These are phyloP conservation scores for Plantago coronopus DNA, from an alignment of 305 asterid genomes.

Conservation along the genomic window DNA sequence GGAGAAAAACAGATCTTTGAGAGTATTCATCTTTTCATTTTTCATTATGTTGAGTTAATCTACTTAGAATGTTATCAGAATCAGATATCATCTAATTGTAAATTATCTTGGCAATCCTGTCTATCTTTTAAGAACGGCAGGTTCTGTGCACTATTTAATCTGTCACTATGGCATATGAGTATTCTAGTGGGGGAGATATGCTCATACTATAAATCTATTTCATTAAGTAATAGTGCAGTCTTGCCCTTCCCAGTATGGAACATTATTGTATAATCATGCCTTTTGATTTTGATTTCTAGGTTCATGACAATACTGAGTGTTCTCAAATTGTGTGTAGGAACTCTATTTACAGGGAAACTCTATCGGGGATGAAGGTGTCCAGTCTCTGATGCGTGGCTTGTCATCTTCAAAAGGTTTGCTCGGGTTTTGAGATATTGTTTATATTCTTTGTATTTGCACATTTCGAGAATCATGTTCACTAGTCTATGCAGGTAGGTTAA, in stretches of 20 bases:
- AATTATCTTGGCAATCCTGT: not conserved
- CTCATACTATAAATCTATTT: not conserved
- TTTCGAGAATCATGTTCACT: slow-evolving; percentile 20
- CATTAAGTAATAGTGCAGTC: not conserved
- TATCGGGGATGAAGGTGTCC: slow-evolving; percentile 91
- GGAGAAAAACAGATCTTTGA: slow-evolving; percentile 79
- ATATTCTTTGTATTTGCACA: slow-evolving; percentile 3
- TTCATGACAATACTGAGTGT: slow-evolving; percentile 19
- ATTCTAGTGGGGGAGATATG: no score
- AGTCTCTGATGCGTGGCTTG: slow-evolving; percentile 75
- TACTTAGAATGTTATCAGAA: not conserved
- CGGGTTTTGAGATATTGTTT: slow-evolving; percentile 12
- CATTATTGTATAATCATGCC: not conserved
- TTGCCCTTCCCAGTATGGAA: no score
- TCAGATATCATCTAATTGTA: not conserved
- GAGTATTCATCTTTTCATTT: slow-evolving; percentile 46
- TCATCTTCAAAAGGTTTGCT: slow-evolving; percentile 66
- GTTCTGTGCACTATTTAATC: not conserved
- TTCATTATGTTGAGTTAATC: not conserved
- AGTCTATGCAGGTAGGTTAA: slow-evolving; percentile 58
- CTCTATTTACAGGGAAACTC: slow-evolving; percentile 86
- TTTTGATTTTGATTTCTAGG: slow-evolving; percentile 3
- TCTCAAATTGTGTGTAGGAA: slow-evolving; percentile 46
- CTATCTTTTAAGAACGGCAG: not conserved
- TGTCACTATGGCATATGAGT: not conserved